Evolutionary conservation across 208 protist species (phyloP).

Genomic region (Herpetomonas samuelpessoai): DNA sequence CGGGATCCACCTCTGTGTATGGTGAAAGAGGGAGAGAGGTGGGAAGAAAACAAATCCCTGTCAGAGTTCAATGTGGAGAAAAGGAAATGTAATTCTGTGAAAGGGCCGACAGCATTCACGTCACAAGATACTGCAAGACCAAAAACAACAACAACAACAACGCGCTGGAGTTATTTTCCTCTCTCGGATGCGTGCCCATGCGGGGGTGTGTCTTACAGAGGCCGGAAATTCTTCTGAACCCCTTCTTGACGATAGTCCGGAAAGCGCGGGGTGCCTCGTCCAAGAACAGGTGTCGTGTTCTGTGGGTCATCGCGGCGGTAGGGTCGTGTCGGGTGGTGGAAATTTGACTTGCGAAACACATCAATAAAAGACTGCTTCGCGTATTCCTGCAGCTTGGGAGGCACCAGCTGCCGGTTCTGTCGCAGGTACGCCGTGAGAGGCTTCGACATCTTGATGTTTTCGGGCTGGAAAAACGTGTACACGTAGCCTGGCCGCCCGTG

Average conservation of each 20-base stretch:
- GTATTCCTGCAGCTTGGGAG: slow-evolving; percentile 83
- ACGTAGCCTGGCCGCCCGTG: slow-evolving; percentile 63
- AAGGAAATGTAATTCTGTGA: too few species aligned
- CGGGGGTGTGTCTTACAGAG: slow-evolving; percentile 26
- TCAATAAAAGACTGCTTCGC: slow-evolving; percentile 75
- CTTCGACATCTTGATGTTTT: slow-evolving; percentile 76
- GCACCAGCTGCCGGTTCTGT: slow-evolving; percentile 69
- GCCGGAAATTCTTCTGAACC: slow-evolving; percentile 64
- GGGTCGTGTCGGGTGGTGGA: slow-evolving; percentile 73
- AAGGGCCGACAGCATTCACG: too few species aligned
- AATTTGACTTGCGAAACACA: slow-evolving; percentile 68
- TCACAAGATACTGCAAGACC: too few species aligned
- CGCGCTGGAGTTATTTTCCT: too few species aligned
- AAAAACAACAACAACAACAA: slow-evolving; percentile 4
- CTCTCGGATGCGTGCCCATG: slow-evolving; percentile 1
- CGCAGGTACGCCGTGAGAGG: slow-evolving; percentile 77
- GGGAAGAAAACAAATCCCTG: too few species aligned
- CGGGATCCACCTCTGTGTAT: too few species aligned
- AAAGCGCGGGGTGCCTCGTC: slow-evolving; percentile 46
- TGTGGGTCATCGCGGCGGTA: slow-evolving; percentile 66
- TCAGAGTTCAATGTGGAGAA: too few species aligned
- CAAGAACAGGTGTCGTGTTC: slow-evolving; percentile 57
- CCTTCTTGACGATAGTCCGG: slow-evolving; percentile 69
- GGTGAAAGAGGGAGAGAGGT: too few species aligned
- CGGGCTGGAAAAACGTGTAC: slow-evolving; percentile 87